Evolutionary conservation across 2,329 filamentous ascomycete species (phyloP), one percentile per base, ranked within the genome.

Genomic region (Cercospora berteroae): DNA sequence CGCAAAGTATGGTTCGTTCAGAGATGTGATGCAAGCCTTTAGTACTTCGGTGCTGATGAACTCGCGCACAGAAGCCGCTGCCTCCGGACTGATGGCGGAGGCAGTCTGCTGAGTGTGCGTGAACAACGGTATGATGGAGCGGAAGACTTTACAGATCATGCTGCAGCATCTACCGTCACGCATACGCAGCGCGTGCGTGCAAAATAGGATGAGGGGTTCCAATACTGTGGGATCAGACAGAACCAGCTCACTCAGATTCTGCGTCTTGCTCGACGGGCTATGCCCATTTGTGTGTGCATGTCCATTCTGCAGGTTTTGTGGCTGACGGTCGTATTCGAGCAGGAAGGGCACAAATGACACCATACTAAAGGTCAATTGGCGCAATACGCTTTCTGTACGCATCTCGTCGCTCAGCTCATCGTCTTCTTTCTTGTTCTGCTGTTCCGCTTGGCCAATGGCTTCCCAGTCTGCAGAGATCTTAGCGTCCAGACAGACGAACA

Each of bases 1-100:
- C 36, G 97, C 94, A 79, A 98, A 99, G 79, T 98, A 97, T 0
- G 93, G 90, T 72, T 99, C 95, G 80, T 98, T 92, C 60, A 99
- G 88, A 1, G 92, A 96, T 1, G 90, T 92, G 77, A 97, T 92
- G 75, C 91, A 94, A 0, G 93, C 93, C 81, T 94, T 92, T 60
- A 99, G 86, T 2, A 98, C 92, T 72, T 97, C 91, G 5, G 89
- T 88, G 62, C 89, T 93, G 76, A 98, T 94, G 79, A 94, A 99
- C 75, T 97, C 93, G 62, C 94, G 89, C 69, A 98, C 90, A 7
- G 85, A 81, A 1, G 88, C 84, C 13, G 88, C 88, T 29, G 83
- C 81, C 0, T 81, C 75, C 7, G 68, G 57, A 27, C 67, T 63
- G 31, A 73, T 66, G 33, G 63, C 58, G 4, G 63, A 55, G n/a